These are phyloP conservation scores for Eleusine indica DNA, from an alignment of 176 grass and related monocot genomes.

Conservation along the genomic window DNA sequence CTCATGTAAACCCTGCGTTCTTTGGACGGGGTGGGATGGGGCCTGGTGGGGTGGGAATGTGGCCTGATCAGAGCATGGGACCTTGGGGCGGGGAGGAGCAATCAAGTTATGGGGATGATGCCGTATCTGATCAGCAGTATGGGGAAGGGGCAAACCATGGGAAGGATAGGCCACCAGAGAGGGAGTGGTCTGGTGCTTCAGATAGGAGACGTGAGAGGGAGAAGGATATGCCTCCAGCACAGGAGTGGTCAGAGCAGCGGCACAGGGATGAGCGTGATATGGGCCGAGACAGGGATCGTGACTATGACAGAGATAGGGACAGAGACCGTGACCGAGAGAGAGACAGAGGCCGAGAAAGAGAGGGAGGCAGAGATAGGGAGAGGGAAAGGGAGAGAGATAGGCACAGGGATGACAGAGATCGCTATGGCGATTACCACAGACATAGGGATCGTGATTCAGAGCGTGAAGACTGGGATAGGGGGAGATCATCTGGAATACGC, in stretches of 20 bases:
- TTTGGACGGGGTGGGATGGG: conserved; percentile 68
- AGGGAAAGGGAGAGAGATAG: conserved; percentile 52
- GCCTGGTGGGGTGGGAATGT: conserved; percentile 64
- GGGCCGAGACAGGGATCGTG: conserved; percentile 52
- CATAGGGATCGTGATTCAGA: conserved; percentile 66
- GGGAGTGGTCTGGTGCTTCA: conserved; percentile 64
- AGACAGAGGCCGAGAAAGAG: conserved; percentile 63
- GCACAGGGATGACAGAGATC: conserved; percentile 74
- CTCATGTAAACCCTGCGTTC: conserved; percentile 83
- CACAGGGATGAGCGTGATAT: conserved; percentile 67
- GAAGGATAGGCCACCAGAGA: conserved; percentile 66
- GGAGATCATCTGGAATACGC: conserved; percentile 58
- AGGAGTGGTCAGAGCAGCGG: conserved; percentile 59
- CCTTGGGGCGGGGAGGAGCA: conserved; percentile 80
- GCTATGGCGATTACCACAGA: conserved; percentile 56
- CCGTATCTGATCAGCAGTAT: conserved; percentile 79
- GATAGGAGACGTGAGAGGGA: conserved; percentile 75
- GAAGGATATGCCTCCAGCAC: conserved; percentile 60
- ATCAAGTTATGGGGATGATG: conserved; percentile 86
- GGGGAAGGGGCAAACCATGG: conserved; percentile 73
- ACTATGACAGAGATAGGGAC: conserved; percentile 47
- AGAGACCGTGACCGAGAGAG: conserved; percentile 63
- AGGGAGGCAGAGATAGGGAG: conserved; percentile 60
- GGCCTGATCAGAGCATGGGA: conserved; percentile 73
- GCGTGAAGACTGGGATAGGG: conserved; percentile 76